phyloP scores from a whole-genome alignment of 1,139 yeast genomes.

The Suhomyces kunorum region DNA sequence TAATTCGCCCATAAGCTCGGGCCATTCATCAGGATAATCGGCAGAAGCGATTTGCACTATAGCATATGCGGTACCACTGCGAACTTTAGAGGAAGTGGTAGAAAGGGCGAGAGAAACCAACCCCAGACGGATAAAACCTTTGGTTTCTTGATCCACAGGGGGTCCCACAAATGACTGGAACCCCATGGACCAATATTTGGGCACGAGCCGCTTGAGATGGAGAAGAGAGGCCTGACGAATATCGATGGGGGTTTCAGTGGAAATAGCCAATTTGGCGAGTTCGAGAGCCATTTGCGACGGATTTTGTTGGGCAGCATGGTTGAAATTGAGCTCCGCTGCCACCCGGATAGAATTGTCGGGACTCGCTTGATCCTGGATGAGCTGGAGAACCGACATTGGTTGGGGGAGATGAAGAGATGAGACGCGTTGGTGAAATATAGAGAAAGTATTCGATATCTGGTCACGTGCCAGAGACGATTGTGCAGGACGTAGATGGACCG shows the following conservation, averaged over 20 bases:
- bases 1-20: slow-evolving; percentile 56
- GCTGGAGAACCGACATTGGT: slow-evolving; percentile 16
- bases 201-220: slow-evolving; percentile 68
- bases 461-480: background rate
- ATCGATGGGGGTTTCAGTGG: slow-evolving; percentile 27
- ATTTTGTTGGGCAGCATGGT: slow-evolving; percentile 26
- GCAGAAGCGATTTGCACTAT: slow-evolving; percentile 83
- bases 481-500: background rate
- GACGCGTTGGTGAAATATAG: slow-evolving; percentile 1
- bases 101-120: slow-evolving; percentile 56
- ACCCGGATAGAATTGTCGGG: slow-evolving; percentile 39
- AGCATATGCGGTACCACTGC: slow-evolving; percentile 70
- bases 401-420: slow-evolving; percentile 1
- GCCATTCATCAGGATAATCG: slow-evolving; percentile 98
- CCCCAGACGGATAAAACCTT: slow-evolving; percentile 48
- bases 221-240: slow-evolving; percentile 68
- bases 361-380: slow-evolving; percentile 37
- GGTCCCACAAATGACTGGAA: slow-evolving; percentile 76
- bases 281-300: slow-evolving; percentile 35
- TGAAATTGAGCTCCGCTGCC: slow-evolving; percentile 39
- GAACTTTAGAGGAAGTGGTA: slow-evolving; percentile 57
- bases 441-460: background rate
- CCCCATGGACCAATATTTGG: slow-evolving; percentile 82
- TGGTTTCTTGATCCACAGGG: slow-evolving; percentile 56
- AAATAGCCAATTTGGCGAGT: slow-evolving; percentile 30